Conservation (phyloP, 2,329 filamentous ascomycete species). For the Leptographium wingfieldii region DNA sequence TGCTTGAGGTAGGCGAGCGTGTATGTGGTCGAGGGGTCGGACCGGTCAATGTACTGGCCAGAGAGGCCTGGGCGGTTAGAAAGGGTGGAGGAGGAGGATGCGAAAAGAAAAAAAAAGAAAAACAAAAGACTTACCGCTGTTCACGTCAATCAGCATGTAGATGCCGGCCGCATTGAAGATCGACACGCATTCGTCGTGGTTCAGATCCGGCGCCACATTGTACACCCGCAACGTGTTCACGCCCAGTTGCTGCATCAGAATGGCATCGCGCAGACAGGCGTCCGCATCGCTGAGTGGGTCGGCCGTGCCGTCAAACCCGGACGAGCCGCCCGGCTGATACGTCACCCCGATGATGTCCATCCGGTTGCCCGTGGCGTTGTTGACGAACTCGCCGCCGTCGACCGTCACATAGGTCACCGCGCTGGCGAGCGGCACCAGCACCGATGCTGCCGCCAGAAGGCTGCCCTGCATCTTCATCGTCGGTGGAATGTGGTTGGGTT, state of each 20-base stretch:
- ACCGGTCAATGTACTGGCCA: slow-evolving; percentile 42
- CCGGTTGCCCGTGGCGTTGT: slow-evolving; percentile 41
- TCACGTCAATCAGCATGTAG: slow-evolving; percentile 72
- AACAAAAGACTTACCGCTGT: slow-evolving; percentile 40
- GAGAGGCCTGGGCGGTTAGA: slow-evolving; percentile 18
- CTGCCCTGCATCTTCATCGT: slow-evolving; percentile 24
- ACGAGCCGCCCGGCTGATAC: slow-evolving; percentile 51
- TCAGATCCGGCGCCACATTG: slow-evolving; percentile 58
- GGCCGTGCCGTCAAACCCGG: slow-evolving; percentile 38
- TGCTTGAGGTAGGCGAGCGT: slow-evolving; percentile 16
- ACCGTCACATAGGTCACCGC: slow-evolving; percentile 45
- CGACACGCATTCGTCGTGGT: slow-evolving; percentile 72
- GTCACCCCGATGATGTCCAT: slow-evolving; percentile 56
- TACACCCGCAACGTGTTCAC: slow-evolving; percentile 79
- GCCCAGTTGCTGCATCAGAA: slow-evolving; percentile 68
- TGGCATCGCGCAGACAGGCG: slow-evolving; percentile 64
- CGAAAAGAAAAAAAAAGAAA: background rate
- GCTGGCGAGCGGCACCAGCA: slow-evolving; percentile 30
- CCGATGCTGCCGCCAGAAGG: slow-evolving; percentile 33
- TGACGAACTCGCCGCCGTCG: slow-evolving; percentile 45
- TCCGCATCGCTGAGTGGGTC: slow-evolving; percentile 65
- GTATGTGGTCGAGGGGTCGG: slow-evolving; percentile 32
- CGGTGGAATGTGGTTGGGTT: background rate
- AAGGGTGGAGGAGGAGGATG: background rate
- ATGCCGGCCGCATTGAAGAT: slow-evolving; percentile 69